phyloP scores from a whole-genome alignment of 2,329 filamentous ascomycete species.

The Elsinoe batatas region DNA sequence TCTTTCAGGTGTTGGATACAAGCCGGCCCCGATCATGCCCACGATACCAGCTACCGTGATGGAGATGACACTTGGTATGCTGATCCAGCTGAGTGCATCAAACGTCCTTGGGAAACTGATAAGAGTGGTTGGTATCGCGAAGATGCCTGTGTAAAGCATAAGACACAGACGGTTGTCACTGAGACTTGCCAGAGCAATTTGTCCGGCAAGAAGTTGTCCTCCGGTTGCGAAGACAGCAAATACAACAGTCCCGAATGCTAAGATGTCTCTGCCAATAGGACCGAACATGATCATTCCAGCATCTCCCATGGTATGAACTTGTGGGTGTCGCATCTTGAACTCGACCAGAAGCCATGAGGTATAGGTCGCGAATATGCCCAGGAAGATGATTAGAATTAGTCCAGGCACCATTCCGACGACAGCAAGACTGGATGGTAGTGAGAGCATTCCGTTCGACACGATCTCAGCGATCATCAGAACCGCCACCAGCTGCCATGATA shows the following conservation, averaged over 20 bases:
- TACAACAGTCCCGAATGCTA: constrained; percentile 38
- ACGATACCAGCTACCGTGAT: constrained; percentile 43
- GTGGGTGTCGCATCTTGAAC: constrained; percentile 31
- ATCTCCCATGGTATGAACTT: constrained; percentile 30
- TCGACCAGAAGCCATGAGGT: constrained; percentile 41
- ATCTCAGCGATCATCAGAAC: constrained; percentile 49
- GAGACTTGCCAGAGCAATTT: constrained; percentile 40
- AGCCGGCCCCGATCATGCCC: constrained; percentile 42
- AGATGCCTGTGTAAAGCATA: constrained; percentile 43
- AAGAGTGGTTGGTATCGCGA: constrained; percentile 39
- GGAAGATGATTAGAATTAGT: constrained; percentile 41
- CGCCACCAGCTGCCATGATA: constrained; percentile 44
- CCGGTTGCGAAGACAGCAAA: constrained; percentile 45
- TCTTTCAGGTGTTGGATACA: constrained; percentile 31
- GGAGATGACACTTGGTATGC: constrained; percentile 35
- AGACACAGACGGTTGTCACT: constrained; percentile 40
- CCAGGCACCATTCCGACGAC: constrained; percentile 45
- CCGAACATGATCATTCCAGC: constrained; percentile 28
- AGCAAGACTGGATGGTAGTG: constrained; percentile 42
- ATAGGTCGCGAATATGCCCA: constrained; percentile 43
- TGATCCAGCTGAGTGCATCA: constrained; percentile 40
- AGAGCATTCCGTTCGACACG: constrained; percentile 46
- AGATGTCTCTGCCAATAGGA: constrained; percentile 19
- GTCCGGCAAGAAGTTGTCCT: constrained; percentile 42
- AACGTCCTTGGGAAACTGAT: constrained; percentile 42